Conservation (phyloP, 116 monocot species). For the Phalaenopsis hybrid region DNA sequence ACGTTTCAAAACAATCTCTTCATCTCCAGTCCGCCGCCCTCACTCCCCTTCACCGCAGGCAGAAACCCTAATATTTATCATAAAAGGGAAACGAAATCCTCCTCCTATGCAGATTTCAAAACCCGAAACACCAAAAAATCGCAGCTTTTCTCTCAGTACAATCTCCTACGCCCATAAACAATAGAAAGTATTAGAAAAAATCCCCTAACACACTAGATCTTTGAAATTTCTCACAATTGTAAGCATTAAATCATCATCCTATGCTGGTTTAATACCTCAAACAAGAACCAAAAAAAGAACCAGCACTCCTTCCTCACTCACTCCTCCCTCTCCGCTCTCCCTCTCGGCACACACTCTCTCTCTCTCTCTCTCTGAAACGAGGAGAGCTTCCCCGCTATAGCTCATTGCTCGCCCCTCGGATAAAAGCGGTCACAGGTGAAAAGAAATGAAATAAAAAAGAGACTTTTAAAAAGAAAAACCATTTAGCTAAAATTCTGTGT, state of each 20-base stretch:
- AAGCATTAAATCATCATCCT: background rate
- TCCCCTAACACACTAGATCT: background rate
- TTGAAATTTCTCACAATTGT: background rate
- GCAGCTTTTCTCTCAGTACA: background rate
- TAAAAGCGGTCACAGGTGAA: slow-evolving; percentile 1
- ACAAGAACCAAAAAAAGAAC: background rate
- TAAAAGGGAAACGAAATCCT: background rate
- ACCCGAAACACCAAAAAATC: background rate
- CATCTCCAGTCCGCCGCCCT: background rate
- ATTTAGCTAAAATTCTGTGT: background rate
- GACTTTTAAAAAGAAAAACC: background rate
- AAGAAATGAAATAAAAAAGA: background rate
- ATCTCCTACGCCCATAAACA: background rate
- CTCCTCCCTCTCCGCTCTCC: background rate
- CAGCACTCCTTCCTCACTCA: background rate
- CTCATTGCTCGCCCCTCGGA: background rate
- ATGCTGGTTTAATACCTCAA: background rate
- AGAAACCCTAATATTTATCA: background rate
- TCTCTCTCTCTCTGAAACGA: background rate
- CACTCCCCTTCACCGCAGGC: background rate
- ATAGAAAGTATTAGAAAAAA: background rate
- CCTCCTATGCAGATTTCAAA: background rate
- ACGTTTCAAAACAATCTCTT: background rate
- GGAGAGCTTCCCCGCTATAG: background rate
- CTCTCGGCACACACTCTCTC: no score